These are phyloP conservation scores for Ailanthus altissimus DNA, from an alignment of 345 rosid genomes.

Conservation along the genomic window DNA sequence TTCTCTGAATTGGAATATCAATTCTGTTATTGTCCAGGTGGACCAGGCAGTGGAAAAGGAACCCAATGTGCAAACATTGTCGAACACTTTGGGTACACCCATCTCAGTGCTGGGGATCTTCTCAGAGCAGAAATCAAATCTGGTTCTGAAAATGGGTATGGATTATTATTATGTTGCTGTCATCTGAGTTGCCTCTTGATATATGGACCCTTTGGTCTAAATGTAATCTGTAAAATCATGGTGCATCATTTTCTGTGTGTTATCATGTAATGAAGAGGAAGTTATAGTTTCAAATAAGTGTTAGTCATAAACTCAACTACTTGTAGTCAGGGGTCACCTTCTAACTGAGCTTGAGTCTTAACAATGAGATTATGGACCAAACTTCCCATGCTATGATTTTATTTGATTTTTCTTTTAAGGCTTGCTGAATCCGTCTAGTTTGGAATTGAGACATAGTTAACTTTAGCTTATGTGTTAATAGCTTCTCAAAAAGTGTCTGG, in stretches of 20 bases:
- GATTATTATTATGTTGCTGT: neutral
- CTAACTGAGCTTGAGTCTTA: neutral
- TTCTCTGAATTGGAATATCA: neutral
- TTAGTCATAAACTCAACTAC: slow-evolving; percentile 4
- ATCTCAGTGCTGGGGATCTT: slow-evolving; percentile 88
- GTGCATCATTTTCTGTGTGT: neutral
- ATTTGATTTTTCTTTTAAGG: neutral
- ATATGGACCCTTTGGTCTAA: neutral
- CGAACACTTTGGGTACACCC: slow-evolving; percentile 63
- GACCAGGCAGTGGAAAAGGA: slow-evolving; percentile 93
- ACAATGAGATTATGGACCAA: neutral
- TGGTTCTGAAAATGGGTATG: slow-evolving; percentile 81
- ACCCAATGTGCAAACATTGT: slow-evolving; percentile 77
- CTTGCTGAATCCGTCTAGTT: slow-evolving; percentile 1
- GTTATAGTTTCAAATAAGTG: neutral
- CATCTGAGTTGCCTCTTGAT: neutral
- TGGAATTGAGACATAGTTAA: neutral
- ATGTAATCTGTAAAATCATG: neutral
- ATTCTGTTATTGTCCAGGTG: slow-evolving; percentile 53
- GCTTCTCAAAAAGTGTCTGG: neutral
- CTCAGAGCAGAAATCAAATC: slow-evolving; percentile 70
- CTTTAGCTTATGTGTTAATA: neutral
- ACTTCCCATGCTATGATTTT: slow-evolving; percentile 8
- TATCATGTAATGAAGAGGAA: neutral
- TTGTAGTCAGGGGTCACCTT: neutral